phyloP scores from a whole-genome alignment of 768 basidiomycete species.

The Agaricus subrufescens region DNA sequence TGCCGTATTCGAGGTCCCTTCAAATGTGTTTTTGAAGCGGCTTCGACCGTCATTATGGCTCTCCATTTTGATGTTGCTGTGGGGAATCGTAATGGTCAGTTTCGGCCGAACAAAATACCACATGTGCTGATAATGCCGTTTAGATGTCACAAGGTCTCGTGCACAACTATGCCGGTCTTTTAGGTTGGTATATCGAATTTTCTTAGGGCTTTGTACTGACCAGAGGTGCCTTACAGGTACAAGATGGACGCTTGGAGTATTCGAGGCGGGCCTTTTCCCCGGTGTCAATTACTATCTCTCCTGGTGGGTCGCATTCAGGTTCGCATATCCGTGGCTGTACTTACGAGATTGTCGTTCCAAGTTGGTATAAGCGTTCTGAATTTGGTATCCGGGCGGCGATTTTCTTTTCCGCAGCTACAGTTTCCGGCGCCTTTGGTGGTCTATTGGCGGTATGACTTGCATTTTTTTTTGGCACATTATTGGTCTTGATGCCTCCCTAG shows the following conservation, averaged over 20 bases:
- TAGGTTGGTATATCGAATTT: constrained; percentile 37
- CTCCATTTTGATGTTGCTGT: constrained; percentile 64
- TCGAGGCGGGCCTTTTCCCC: constrained; percentile 67
- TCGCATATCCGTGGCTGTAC: neutral
- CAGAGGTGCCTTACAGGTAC: constrained; percentile 37
- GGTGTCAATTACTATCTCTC: constrained; percentile 72
- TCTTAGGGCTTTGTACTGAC: neutral
- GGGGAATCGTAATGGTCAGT: constrained; percentile 73
- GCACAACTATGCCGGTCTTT: constrained; percentile 61
- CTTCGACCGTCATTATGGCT: constrained; percentile 77
- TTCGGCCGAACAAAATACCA: neutral
- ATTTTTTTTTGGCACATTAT: neutral
- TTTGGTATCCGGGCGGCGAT: constrained; percentile 64
- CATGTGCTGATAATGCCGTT: neutral
- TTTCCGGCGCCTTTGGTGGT: constrained; percentile 80
- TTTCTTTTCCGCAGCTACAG: constrained; percentile 76
- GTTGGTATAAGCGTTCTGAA: constrained; percentile 65
- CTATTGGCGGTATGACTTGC: constrained; percentile 51
- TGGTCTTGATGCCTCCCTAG: constrained; percentile 16
- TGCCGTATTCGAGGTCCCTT: constrained; percentile 73
- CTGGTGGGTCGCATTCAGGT: constrained; percentile 39
- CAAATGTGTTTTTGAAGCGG: constrained; percentile 68
- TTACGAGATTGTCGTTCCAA: constrained; percentile 10
- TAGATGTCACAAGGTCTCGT: constrained; percentile 74
- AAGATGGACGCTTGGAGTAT: constrained; percentile 68